A percentile compares a stretch with the other conserved stretches of the same genome.
These are phyloP conservation scores for Erysiphe pulchra DNA, from an alignment of 2,329 filamentous ascomycete species.

Conservation along the genomic window DNA sequence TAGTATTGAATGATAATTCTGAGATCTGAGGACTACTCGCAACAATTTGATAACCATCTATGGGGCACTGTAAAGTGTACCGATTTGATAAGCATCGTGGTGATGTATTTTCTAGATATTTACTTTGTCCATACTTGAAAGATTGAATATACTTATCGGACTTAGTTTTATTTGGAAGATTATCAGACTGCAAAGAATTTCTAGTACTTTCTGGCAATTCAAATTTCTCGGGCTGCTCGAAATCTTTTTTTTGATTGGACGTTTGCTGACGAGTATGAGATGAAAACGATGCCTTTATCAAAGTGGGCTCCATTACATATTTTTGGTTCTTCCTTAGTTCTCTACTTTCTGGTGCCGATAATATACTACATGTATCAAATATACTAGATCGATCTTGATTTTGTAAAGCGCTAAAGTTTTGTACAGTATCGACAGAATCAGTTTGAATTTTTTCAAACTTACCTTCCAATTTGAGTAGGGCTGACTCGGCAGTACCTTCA, in stretches of 20 bases:
- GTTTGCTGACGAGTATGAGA: constrained; percentile 6
- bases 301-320: constrained; percentile 19
- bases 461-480: constrained; percentile 74
- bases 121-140: background rate
- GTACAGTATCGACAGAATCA: constrained; percentile 4
- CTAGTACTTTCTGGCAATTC: background rate
- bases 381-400: background rate
- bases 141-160: background rate
- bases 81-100: background rate
- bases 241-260: background rate
- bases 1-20: background rate
- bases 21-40: background rate
- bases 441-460: constrained; percentile 34
- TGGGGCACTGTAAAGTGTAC: background rate
- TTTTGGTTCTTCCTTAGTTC: constrained; percentile 22
- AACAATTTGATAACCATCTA: background rate
- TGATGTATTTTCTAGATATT: background rate
- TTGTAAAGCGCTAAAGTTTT: background rate
- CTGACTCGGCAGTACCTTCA: constrained; percentile 79
- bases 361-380: background rate
- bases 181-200: background rate
- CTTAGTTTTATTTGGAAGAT: background rate
- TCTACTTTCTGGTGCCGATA: constrained; percentile 5
- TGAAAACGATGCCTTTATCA: constrained; percentile 12
- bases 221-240: background rate